Base-by-base conservation (phyloP, 768 basidiomycete genomes). In the Phaffia tasmanica region DNA sequence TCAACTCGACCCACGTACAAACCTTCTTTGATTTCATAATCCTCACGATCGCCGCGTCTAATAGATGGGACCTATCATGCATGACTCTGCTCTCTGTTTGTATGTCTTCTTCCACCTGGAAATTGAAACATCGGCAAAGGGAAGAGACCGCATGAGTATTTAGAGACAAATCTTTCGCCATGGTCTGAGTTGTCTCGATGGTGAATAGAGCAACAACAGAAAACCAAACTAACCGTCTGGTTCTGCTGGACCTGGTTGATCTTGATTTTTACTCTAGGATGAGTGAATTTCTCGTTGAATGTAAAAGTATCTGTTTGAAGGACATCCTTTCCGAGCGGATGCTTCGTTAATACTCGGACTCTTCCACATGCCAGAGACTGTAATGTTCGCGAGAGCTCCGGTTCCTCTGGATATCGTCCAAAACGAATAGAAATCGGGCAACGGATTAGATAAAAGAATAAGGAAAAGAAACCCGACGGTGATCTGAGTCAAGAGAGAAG, bases 181-280 rank as follows among this genome's bases (percentile, higher is more conserved):
- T 35, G 54, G 57, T 23, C n/a, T 32, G 64, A 27, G n/a, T 4
- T 8, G 25, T 65, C 19, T 66, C 14, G 27, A 21, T 27, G 6
- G 50, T n/a, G 0, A 48, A 27, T 47, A 56, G 27, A 48, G 11
- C 0, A 35, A 60, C 1, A 19, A 57, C 50, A 50, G 47, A 65
- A 61, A 19, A 25, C 60, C 8, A 9, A 15, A 78, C 86, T 68
- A 73, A 93, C 90, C 69, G 90, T 85, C 71, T 93, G 87, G 74
- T 92, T 92, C 19, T 86, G 87, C 75, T 97, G 95, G 58, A 99
- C 94, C 25, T 92, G 88, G 73, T 92, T 94, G 78, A 98, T 93
- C 76, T 89, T 89, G 50, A 99, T 82, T 71, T 86, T 88, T 48
- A 84, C 77, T 51, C 83, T 81, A 8, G 86, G 81, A 72, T 94